Evolutionary conservation across 345 rosid genomes (phyloP).

Genomic region (Eutrema yunnanense): DNA sequence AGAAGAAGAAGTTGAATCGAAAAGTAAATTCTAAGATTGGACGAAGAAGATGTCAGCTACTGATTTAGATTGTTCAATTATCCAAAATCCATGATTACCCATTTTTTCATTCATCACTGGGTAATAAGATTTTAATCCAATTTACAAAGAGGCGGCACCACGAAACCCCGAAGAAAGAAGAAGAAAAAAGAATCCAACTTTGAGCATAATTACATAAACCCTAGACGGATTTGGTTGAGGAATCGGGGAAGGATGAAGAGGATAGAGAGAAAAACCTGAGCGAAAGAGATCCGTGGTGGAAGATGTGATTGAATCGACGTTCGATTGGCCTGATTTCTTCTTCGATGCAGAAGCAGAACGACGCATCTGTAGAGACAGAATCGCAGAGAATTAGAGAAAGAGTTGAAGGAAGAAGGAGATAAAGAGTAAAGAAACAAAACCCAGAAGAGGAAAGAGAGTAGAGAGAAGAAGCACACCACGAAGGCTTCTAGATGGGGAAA

Average conservation of each 20-base stretch:
- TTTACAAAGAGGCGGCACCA: too few species aligned
- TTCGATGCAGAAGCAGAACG: conserved; percentile 67
- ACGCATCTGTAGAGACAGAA: conserved; percentile 60
- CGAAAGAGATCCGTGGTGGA: conserved; percentile 90
- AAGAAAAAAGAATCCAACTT: not conserved
- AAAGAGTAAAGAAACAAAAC: not conserved
- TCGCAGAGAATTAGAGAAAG: not conserved
- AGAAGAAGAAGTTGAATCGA: not conserved
- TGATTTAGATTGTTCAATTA: not conserved
- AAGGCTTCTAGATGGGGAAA: conserved; percentile 3
- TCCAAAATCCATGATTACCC: not conserved
- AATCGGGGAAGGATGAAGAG: not conserved
- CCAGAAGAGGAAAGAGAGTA: conserved; percentile 20
- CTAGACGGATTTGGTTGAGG: not conserved
- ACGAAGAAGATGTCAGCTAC: not conserved
- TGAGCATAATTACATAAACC: conserved; percentile 8
- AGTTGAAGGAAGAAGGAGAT: not conserved
- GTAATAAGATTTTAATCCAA: not conserved
- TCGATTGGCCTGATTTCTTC: conserved; percentile 80
- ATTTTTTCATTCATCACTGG: not conserved
- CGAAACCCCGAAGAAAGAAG: not conserved
- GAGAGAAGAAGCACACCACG: conserved; percentile 22
- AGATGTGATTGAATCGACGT: conserved; percentile 43
- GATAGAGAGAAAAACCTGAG: conserved; percentile 44
- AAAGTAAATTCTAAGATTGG: not conserved